Percentiles rank a stretch among this genome's conserved stretches.
Conservation (phyloP, 495 filamentous ascomycete genomes). For the Schizothecium vesticola region DNA sequence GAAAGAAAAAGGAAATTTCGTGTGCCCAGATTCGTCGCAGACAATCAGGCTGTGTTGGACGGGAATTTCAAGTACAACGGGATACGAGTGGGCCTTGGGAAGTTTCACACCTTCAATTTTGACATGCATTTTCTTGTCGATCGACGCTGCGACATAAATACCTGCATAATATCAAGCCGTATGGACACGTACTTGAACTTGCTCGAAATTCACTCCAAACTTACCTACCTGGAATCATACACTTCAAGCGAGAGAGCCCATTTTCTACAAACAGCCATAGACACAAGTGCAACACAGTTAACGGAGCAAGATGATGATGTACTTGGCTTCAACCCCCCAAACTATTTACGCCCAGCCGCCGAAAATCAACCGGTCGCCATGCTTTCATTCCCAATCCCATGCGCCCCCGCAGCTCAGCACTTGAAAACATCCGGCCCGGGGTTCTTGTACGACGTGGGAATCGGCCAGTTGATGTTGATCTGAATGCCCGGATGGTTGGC, state of each 20-base stretch:
- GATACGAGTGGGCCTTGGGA: no score
- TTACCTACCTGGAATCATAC: no score
- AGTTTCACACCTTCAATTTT: no score
- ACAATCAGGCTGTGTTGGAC: no score
- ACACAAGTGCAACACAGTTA: not conserved
- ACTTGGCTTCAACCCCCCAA: not conserved
- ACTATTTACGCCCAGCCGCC: not conserved
- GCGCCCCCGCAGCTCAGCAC: slow-evolving; percentile 13
- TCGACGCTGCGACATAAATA: not conserved
- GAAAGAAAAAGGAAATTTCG: no score
- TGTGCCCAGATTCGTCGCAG: no score
- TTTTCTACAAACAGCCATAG: not conserved
- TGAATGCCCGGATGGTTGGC: slow-evolving; percentile 37
- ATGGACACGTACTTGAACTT: no score
- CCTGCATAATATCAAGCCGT: no score
- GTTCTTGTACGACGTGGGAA: slow-evolving; percentile 39
- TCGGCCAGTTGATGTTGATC: slow-evolving; percentile 42
- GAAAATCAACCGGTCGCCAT: not conserved
- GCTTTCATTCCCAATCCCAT: not conserved
- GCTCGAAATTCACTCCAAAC: no score
- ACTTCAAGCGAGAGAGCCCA: no score
- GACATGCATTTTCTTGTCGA: not conserved
- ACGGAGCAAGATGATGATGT: not conserved
- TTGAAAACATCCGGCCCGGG: slow-evolving; percentile 38
- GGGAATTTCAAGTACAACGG: no score